Evolutionary conservation across 2,329 filamentous ascomycete genomes (phyloP).

Genomic region (Fusarium denticulatum): DNA sequence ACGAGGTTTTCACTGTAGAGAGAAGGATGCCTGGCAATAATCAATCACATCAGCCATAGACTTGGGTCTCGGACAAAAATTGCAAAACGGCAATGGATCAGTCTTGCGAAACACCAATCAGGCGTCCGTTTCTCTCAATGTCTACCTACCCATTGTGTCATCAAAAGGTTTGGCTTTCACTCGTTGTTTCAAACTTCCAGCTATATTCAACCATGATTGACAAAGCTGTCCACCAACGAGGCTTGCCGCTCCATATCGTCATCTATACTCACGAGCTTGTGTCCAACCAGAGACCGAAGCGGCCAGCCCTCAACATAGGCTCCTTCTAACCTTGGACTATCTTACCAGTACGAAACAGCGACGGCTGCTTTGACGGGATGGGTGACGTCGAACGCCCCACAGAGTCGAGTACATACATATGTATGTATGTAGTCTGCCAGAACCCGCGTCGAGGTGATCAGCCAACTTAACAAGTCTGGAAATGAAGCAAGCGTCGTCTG

Average conservation of each 20-base stretch:
- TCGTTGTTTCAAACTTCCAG: conserved; percentile 31
- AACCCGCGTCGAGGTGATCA: conserved; percentile 35
- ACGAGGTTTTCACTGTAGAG: background rate
- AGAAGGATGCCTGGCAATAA: background rate
- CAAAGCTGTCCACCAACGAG: conserved; percentile 22
- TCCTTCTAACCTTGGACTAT: conserved; percentile 29
- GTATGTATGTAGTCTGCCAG: conserved; percentile 11
- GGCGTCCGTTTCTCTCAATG: background rate
- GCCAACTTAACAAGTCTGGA: background rate
- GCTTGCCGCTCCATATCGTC: conserved; percentile 11
- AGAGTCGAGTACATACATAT: conserved; percentile 11
- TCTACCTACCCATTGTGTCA: conserved; percentile 8
- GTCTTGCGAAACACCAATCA: conserved; percentile 4
- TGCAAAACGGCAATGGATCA: conserved; percentile 8
- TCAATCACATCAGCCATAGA: conserved; percentile 5
- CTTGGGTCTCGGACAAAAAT: conserved; percentile 11
- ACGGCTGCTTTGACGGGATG: conserved; percentile 19
- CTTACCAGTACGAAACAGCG: conserved; percentile 11
- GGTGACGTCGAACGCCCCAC: conserved; percentile 40
- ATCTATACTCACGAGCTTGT: background rate
- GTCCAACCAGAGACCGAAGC: conserved; percentile 32
- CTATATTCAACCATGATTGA: conserved; percentile 18
- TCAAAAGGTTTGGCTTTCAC: conserved; percentile 16
- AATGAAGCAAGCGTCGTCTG: conserved; percentile 36
- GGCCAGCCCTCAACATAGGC: conserved; percentile 26